Evolutionary conservation across 805 yeast genomes (phyloP).

Genomic region (Jamesozyma hellenica): DNA sequence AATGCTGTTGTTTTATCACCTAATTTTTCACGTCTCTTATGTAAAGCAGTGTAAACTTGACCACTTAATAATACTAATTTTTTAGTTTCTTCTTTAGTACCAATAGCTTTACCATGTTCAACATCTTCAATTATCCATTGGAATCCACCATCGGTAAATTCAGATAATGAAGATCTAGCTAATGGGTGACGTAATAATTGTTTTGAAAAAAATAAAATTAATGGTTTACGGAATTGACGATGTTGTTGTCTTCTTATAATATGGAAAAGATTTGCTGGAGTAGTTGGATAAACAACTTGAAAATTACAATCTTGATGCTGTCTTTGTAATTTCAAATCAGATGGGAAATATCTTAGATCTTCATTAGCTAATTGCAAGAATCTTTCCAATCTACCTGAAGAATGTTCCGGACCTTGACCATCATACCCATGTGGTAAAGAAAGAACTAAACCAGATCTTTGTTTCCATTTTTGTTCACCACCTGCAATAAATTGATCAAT

Average conservation of each 20-base stretch:
- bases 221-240: conserved; percentile 94
- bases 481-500: conserved; percentile 93
- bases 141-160: conserved; percentile 88
- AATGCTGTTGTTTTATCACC: conserved; percentile 80
- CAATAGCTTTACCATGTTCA: conserved; percentile 71
- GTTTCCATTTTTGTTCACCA: conserved; percentile 98
- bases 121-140: conserved; percentile 92
- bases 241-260: conserved; percentile 97
- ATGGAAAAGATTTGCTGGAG: conserved; percentile 95
- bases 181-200: conserved; percentile 92
- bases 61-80: conserved; percentile 79
- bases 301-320: conserved; percentile 98
- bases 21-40: conserved; percentile 73
- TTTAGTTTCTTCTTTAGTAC: conserved; percentile 72
- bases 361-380: conserved; percentile 92
- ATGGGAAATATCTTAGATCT: conserved; percentile 91
- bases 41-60: conserved; percentile 89
- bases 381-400: conserved; percentile 95
- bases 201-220: conserved; percentile 82
- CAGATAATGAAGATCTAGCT: conserved; percentile 76
- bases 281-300: conserved; percentile 96
- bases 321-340: conserved; percentile 77
- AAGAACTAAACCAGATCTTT: conserved; percentile 91
- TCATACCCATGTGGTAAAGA: conserved; percentile 99
- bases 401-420: conserved; percentile 99